Conservation (phyloP, 169 alveolate genomes). For the Blepharisma undulans region DNA sequence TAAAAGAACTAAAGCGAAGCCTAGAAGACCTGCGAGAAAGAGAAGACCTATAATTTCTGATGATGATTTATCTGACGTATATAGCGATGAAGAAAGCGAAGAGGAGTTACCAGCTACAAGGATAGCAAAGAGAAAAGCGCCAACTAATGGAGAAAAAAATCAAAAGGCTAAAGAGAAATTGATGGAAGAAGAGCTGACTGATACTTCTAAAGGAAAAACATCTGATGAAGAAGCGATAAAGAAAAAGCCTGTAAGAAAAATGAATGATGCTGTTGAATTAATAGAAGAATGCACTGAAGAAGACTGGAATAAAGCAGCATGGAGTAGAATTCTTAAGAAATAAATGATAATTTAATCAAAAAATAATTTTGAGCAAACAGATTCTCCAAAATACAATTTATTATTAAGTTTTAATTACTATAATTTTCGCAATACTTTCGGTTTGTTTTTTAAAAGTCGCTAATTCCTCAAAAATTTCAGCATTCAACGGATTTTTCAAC, state of each 20-base stretch:
- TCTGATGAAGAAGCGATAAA: not conserved
- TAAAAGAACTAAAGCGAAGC: not conserved
- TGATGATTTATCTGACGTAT: not conserved
- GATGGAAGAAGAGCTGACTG: not conserved
- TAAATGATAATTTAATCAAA: too few species aligned
- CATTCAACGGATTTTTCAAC: not conserved
- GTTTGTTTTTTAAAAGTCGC: not conserved
- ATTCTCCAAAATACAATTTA: not conserved
- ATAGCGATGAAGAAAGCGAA: not conserved
- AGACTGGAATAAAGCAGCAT: not conserved
- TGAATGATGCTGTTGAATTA: not conserved
- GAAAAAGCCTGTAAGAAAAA: not conserved
- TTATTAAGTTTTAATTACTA: not conserved
- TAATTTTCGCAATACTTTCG: not conserved
- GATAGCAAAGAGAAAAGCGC: not conserved
- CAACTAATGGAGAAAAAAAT: not conserved
- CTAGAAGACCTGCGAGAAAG: not conserved
- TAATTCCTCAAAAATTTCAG: not conserved
- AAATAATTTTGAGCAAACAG: not conserved
- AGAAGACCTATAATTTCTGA: not conserved
- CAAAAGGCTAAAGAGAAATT: not conserved
- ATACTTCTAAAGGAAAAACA: not conserved
- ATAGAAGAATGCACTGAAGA: not conserved
- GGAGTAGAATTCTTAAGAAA: not conserved
- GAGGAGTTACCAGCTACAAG: not conserved